Evolutionary conservation across 345 rosid species (phyloP), one percentile per base, ranked within the genome.

Genomic region (Aquilaria yunnanensis): DNA sequence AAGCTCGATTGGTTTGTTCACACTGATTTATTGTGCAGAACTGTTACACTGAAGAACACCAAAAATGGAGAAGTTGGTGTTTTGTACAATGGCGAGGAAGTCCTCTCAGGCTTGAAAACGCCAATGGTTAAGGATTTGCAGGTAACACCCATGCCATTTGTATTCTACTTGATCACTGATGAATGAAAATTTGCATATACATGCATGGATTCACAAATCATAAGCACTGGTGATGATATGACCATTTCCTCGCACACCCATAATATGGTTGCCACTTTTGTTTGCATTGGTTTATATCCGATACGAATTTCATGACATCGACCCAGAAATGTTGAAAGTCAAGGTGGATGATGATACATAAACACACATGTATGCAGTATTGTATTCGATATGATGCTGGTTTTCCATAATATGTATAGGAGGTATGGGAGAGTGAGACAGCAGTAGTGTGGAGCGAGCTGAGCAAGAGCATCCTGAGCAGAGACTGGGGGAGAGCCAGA

Each of bases 401-500:
- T 37, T 37, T 37, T 9, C 8, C 7, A 37, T 2, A 37, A 37
- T 23, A 23, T 23, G 23, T 23, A 37, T 37, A 90, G 97, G 84
- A 70, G 45, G 67, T 90, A 52, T 64, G 59, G 71, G 55, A 57
- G 61, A 82, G 69, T 30, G 96, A 90, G 74, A 87, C 97, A 0
- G 80, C 79, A 0, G 57, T 53, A 32, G 87, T 90, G 16, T 87
- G 97, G 97, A 68, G 84, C n/a, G 77, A 70, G 61, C 86, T 81
- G 46, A 85, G 82, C 77, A 75, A 64, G 67, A 80, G 70, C 32
- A 82, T 90, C 4, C 50, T 85, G 48, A 75, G 9, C 43, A 70
- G 73, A 16, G 83, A 87, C 1, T 90, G 95, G 95, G 83, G 74
- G 61, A 82, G 75, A 77, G 96, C 92, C 34, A 75, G 69, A 47